A percentile compares a stretch with the other conserved stretches of the same genome.
Conservation (phyloP, 2,329 filamentous ascomycete species). For the Thyridium curvatum region DNA sequence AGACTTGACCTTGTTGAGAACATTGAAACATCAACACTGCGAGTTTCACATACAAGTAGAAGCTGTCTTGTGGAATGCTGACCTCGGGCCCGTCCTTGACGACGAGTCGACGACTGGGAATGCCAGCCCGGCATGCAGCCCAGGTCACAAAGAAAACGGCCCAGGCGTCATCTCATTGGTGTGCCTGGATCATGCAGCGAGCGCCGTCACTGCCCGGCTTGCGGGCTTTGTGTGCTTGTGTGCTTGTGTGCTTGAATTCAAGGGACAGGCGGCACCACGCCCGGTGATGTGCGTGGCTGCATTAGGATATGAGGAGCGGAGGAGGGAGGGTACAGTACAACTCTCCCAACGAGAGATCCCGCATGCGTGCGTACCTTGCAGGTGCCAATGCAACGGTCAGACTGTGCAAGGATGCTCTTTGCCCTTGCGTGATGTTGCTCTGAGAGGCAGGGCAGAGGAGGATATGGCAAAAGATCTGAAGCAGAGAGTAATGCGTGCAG, state of each 20-base stretch:
- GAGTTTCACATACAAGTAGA: not conserved
- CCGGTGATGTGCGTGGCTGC: not conserved
- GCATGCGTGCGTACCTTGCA: not conserved
- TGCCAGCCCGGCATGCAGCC: constrained; percentile 1
- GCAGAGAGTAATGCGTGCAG: constrained; percentile 12
- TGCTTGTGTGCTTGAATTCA: constrained; percentile 1
- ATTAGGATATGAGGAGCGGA: not conserved
- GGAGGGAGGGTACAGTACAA: no score
- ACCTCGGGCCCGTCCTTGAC: no score
- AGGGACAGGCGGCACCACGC: constrained; percentile 1
- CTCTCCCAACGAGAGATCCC: no score
- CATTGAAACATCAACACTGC: not conserved
- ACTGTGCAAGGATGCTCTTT: not conserved
- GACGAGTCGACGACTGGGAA: not conserved
- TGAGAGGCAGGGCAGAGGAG: not conserved
- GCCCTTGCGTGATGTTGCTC: constrained; percentile 4
- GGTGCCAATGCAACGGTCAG: not conserved
- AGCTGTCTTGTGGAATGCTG: not conserved
- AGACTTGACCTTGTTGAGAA: not conserved
- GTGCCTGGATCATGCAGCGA: constrained; percentile 14
- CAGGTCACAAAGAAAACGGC: not conserved
- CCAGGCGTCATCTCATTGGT: constrained; percentile 9
- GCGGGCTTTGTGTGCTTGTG: no score
- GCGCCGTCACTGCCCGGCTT: not conserved
- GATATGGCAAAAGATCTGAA: constrained; percentile 1